Evolutionary conservation across 2,329 filamentous ascomycete species (phyloP).

Genomic region (Trichothecium roseum): DNA sequence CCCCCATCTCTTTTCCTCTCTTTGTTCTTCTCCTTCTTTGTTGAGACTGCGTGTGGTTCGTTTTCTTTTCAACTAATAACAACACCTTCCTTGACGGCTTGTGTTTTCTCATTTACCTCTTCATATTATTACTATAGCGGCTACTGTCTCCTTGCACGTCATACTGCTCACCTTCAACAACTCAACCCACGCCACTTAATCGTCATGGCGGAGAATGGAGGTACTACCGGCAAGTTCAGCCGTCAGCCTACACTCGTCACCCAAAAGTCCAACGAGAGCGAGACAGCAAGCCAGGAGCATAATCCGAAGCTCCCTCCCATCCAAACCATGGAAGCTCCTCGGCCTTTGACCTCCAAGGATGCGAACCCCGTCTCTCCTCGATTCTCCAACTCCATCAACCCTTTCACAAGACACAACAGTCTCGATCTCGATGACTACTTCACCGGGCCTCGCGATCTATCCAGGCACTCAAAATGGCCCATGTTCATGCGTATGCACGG

Average conservation of each 20-base stretch:
- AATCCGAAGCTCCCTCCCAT: background rate
- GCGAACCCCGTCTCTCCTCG: slow-evolving; percentile 15
- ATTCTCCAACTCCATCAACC: slow-evolving; percentile 14
- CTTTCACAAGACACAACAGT: slow-evolving; percentile 22
- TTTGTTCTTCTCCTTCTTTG: no score
- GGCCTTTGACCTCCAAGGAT: background rate
- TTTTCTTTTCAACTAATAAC: no score
- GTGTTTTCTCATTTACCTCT: no score
- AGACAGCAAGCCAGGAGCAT: background rate
- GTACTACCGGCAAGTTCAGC: no score
- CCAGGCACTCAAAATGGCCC: slow-evolving; percentile 67
- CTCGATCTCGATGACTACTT: slow-evolving; percentile 52
- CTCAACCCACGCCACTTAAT: background rate
- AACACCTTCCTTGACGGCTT: no score
- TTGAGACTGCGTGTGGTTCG: no score
- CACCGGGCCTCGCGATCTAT: slow-evolving; percentile 56
- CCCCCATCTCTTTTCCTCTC: no score
- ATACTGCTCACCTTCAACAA: background rate
- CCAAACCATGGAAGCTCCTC: slow-evolving; percentile 1
- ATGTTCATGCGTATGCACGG: slow-evolving; percentile 67
- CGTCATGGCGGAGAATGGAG: background rate
- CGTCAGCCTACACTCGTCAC: no score
- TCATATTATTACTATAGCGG: no score
- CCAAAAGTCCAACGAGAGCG: no score
- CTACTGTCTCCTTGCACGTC: no score